Base-by-base conservation (phyloP, 2,329 filamentous ascomycete genomes). In the Aspergillus sp. region DNA sequence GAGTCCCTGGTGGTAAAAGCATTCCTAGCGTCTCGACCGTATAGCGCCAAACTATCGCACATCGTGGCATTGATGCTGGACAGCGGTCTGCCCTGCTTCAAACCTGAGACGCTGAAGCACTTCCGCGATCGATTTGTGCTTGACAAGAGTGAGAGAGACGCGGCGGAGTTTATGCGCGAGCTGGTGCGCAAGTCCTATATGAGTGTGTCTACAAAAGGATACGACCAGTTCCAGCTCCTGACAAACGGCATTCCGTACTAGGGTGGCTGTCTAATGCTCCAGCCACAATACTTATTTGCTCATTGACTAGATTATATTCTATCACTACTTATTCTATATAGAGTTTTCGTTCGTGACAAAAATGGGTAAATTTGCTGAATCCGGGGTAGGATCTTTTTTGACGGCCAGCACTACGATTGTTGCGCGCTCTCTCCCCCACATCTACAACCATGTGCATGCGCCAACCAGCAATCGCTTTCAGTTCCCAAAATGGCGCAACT, bases 191-290 rank as follows among this genome's bases (percentile, higher is more conserved):
- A 89, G 83, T 97, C 93, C 72, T 90, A 95, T 69, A 85, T 88
- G 57, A 97, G 90, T 77, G 90, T 95, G 72, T 93, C 89, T 56
- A 99, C 95, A 1, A 92, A 91, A 64, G 89, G 93, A 48, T 99
- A 99, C 74, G 96, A 99, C 78, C 91, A 96, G 74, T 99, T 97
- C 82, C 95, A 99, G 80, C 80, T 97, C 68, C 79, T 97, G 76
- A 98, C 95, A 32, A 98, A 99, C 71, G 95, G 93, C 6, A 99
- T 99, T 74, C 95, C 95, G 34, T 98, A 96, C 71, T 96, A 83
- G 30, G 30, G 20, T 36, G 34, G 34, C 34, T 5, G 34, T 13
- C 26, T 30, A 30, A 11, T 30, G 9, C 8, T 9, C 9, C 26
- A 30, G 8, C 26, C 26, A 9, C 26, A 30, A 11, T 30, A 30